A percentile compares a stretch with the other conserved stretches of the same genome.
phyloP scores from a whole-genome alignment of 2,329 filamentous ascomycete genomes.

The Fusarium sp. region DNA sequence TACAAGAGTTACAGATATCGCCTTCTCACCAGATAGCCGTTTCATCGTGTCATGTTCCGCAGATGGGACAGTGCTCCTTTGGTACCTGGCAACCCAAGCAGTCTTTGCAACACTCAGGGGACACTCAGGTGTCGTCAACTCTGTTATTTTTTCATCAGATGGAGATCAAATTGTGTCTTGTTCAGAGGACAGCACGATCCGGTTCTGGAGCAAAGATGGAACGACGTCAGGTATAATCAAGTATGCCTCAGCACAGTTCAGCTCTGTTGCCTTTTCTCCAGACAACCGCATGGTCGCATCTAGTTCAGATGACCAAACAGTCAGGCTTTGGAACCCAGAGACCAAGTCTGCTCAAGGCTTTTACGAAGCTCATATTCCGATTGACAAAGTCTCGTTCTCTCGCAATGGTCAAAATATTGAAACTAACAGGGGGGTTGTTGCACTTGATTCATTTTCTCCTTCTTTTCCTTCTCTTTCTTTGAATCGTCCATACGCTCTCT shows the following conservation, averaged over 20 bases:
- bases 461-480: not conserved
- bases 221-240: not conserved
- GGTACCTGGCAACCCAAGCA: not conserved
- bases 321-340: not conserved
- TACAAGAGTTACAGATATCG: not conserved
- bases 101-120: not conserved
- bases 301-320: not conserved
- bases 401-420: not conserved
- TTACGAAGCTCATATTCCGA: not conserved
- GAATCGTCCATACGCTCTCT: not conserved
- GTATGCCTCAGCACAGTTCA: not conserved
- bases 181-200: not conserved
- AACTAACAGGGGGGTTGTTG: not conserved
- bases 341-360: not conserved
- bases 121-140: not conserved
- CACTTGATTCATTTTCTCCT: not conserved
- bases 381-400: not conserved
- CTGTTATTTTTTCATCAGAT: not conserved
- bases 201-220: not conserved
- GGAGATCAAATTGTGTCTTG: not conserved
- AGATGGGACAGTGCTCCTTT: not conserved
- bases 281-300: not conserved
- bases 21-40: not conserved
- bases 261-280: not conserved
- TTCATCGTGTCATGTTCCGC: not conserved